phyloP scores from a whole-genome alignment of 441 rosid species.

The Sinapis alba region DNA sequence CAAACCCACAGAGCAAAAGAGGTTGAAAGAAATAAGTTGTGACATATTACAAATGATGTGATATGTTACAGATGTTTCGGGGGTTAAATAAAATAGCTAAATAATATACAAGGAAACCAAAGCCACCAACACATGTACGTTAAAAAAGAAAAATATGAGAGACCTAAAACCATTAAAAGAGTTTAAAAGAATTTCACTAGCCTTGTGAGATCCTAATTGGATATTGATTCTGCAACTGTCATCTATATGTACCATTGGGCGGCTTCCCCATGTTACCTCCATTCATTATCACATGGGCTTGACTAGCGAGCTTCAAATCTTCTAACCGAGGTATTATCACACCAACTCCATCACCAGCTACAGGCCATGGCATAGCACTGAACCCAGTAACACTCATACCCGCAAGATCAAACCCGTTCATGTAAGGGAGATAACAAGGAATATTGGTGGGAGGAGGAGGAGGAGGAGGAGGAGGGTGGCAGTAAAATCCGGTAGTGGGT shows the following conservation, averaged over 20 bases:
- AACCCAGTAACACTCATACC: conserved; percentile 33
- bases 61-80: conserved; percentile 26
- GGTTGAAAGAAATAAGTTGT: neutral
- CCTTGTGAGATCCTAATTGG: conserved; percentile 27
- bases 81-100: conserved; percentile 19
- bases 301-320: conserved; percentile 29
- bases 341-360: conserved; percentile 37
- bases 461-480: conserved; percentile 23
- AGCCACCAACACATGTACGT: conserved; percentile 26
- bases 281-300: conserved; percentile 22
- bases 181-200: conserved; percentile 36
- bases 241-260: conserved; percentile 27
- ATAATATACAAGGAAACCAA: conserved; percentile 28
- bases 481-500: conserved; percentile 41
- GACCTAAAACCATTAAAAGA: conserved; percentile 19
- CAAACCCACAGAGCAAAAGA: conserved; percentile 1
- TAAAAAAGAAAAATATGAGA: neutral
- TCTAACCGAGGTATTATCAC: conserved; percentile 30
- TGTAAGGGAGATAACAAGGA: conserved; percentile 44
- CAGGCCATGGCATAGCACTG: conserved; percentile 35
- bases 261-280: conserved; percentile 23
- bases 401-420: conserved; percentile 38
- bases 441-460: conserved; percentile 20
- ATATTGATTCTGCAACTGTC: conserved; percentile 24
- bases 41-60: conserved; percentile 24